These are phyloP conservation scores for Pestalotiopsis sp. DNA, from an alignment of 2,329 filamentous ascomycete genomes.

Conservation along the genomic window DNA sequence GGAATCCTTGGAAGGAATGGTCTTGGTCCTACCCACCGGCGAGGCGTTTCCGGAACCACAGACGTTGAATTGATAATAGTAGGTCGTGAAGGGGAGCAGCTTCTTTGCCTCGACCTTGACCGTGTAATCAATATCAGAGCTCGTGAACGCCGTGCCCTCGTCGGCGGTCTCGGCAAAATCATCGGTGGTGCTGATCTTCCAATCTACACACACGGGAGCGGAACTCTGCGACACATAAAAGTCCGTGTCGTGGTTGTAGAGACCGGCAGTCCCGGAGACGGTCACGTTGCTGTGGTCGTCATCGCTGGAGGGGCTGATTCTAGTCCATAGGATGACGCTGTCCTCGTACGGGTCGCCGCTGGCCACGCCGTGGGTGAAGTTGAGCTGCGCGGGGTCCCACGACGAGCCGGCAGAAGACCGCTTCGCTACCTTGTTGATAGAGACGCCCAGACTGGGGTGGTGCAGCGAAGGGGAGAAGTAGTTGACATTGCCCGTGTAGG, in stretches of 20 bases:
- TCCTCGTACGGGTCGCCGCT: constrained; percentile 52
- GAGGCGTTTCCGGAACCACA: constrained; percentile 65
- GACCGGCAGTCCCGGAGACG: constrained; percentile 38
- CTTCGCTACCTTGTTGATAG: constrained; percentile 59
- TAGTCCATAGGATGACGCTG: constrained; percentile 55
- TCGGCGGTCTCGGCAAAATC: constrained; percentile 46
- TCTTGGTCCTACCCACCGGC: constrained; percentile 70
- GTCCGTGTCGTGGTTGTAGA: constrained; percentile 47
- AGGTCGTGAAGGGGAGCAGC: constrained; percentile 64
- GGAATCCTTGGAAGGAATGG: constrained; percentile 60
- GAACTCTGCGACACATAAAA: constrained; percentile 50
- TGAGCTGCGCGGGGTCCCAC: constrained; percentile 49
- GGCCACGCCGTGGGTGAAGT: constrained; percentile 63
- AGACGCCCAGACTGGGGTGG: constrained; percentile 60
- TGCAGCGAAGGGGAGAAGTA: constrained; percentile 63
- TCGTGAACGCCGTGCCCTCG: constrained; percentile 66
- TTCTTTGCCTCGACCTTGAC: constrained; percentile 71
- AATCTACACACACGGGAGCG: constrained; percentile 68
- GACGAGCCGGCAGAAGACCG: constrained; percentile 47
- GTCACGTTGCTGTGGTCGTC: constrained; percentile 47
- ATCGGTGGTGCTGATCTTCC: constrained; percentile 57
- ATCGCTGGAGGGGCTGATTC: constrained; percentile 42
- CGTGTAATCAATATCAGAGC: constrained; percentile 74
- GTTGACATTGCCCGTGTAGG: constrained; percentile 52
- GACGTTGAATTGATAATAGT: constrained; percentile 70